These are phyloP conservation scores for Osmanthus fragrans DNA, from an alignment of 257 asterid genomes.

Conservation along the genomic window DNA sequence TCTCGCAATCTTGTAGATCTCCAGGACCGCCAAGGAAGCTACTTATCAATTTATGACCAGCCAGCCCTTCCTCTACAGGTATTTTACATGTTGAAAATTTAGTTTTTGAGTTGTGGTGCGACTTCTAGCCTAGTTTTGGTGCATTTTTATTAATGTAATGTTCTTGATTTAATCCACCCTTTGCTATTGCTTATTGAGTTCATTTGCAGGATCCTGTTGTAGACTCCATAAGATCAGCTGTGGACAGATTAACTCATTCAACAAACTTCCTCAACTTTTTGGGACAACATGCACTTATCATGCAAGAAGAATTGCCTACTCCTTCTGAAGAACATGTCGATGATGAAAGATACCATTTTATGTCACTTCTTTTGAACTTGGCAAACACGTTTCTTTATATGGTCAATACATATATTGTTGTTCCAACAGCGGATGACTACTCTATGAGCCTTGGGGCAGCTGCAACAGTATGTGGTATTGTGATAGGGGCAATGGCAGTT, in stretches of 20 bases:
- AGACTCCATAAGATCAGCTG: slow-evolving; percentile 76
- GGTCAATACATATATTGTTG: slow-evolving; percentile 96
- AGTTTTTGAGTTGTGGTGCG: background rate
- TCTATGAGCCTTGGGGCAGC: slow-evolving; percentile 98
- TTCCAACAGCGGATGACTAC: slow-evolving; percentile 98
- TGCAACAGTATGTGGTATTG: slow-evolving; percentile 96
- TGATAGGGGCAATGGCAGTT: slow-evolving; percentile 97
- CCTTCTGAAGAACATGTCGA: slow-evolving; percentile 60
- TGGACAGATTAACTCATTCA: slow-evolving; percentile 79
- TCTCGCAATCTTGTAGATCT: slow-evolving; percentile 59
- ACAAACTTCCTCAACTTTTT: slow-evolving; percentile 85
- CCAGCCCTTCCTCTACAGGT: slow-evolving; percentile 56
- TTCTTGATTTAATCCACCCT: slow-evolving; percentile 12
- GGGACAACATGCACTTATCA: slow-evolving; percentile 97
- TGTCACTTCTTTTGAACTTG: slow-evolving; percentile 88
- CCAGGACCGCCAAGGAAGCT: slow-evolving; percentile 59
- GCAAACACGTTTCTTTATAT: slow-evolving; percentile 94
- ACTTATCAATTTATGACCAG: slow-evolving; percentile 57
- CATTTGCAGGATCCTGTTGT: slow-evolving; percentile 82
- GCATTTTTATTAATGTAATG: background rate
- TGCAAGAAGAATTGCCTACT: slow-evolving; percentile 88
- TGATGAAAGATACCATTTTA: slow-evolving; percentile 84
- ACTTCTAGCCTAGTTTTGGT: background rate
- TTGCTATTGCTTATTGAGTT: slow-evolving; percentile 21
- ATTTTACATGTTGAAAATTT: slow-evolving; percentile 11